Base-by-base conservation (phyloP, 106 monocot species). In the Allium cepa region DNA sequence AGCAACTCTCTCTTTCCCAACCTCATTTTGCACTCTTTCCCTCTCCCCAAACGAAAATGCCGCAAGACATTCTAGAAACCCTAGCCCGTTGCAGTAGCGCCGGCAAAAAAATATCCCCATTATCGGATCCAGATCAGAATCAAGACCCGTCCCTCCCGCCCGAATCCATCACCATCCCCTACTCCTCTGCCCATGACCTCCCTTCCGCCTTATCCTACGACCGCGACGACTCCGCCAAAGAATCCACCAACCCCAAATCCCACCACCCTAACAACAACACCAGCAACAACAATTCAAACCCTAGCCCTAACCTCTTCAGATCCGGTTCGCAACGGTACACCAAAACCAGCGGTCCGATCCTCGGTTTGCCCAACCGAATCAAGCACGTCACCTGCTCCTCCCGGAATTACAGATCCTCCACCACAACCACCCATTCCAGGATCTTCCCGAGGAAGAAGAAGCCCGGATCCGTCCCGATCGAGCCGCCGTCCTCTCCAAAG, bases 361-460 rank as follows among this genome's bases (percentile, higher is more conserved):
- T 68, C 68, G 68, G 68, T 28, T 56, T 68, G 15, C 68, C 68
- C 55, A 56, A 53, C 68, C 26, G 16, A 55, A 68, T 68, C 68
- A 53, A 56, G 28, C 68, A 68, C 68, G 68, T 68, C 15, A 68
- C 53, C 68, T 56, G 53, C 68, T 13, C 12, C 8, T 27, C 67
- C 67, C 67, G 67, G 26, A 50, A 9, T 36, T 3, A 7, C 55
- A 26, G 27, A 8, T 16, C 66, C 14, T 4, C 26, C 11, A 53
- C 68, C 27, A 68, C 10, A 52, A 22, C 22, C 22, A 22, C 22
- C 22, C 22, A 22, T 22, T 46, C 53, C 8, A 8, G 53, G 7
- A 68, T 68, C 68, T 68, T 68, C 68, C 68, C 68, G 36, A 68
- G 56, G 68, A 68, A 56, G 68, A 68, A 68, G 46, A 8, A 36